phyloP scores from a whole-genome alignment of 1,284 basidiomycete species.

The Apiotrichum veenhuisii region DNA sequence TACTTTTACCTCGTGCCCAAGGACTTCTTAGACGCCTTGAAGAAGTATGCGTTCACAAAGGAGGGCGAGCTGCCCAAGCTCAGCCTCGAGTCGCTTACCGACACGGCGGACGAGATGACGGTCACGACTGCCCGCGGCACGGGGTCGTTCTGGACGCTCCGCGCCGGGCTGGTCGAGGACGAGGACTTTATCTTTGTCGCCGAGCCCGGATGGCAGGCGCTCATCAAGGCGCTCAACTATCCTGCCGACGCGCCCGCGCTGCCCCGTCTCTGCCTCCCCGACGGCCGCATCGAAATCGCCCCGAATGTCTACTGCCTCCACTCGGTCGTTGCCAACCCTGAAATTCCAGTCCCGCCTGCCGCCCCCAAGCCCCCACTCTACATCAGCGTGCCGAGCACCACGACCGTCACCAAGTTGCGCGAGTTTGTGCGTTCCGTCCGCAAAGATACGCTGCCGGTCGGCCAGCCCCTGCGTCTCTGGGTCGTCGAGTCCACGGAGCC shows the following conservation, averaged over 20 bases:
- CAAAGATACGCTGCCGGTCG: background rate
- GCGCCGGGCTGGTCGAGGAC: conserved; percentile 57
- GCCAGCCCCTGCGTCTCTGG: conserved; percentile 25
- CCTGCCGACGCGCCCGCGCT: conserved; percentile 46
- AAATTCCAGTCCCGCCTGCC: conserved; percentile 17
- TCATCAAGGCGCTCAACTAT: conserved; percentile 49
- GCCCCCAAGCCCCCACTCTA: conserved; percentile 5
- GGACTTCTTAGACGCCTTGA: conserved; percentile 27
- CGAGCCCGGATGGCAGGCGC: conserved; percentile 64
- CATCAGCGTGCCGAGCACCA: conserved; percentile 14
- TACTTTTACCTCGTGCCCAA: conserved; percentile 42
- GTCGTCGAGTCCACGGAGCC: conserved; percentile 16
- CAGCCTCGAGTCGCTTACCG: conserved; percentile 27
- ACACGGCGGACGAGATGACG: conserved; percentile 19
- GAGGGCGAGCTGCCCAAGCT: conserved; percentile 15
- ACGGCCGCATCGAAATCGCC: conserved; percentile 64
- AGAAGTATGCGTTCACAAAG: conserved; percentile 26
- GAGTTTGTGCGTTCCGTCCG: conserved; percentile 10
- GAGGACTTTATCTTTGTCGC: conserved; percentile 77
- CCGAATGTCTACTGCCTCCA: conserved; percentile 68
- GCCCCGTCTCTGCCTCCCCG: conserved; percentile 54
- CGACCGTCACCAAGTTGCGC: conserved; percentile 7
- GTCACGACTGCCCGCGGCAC: conserved; percentile 15
- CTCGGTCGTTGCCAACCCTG: conserved; percentile 25
- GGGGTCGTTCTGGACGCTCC: conserved; percentile 37